A percentile compares a stretch with the other conserved stretches of the same genome.
Conservation (phyloP, 352 stramenopile species). For the Blastocystis sp. region DNA sequence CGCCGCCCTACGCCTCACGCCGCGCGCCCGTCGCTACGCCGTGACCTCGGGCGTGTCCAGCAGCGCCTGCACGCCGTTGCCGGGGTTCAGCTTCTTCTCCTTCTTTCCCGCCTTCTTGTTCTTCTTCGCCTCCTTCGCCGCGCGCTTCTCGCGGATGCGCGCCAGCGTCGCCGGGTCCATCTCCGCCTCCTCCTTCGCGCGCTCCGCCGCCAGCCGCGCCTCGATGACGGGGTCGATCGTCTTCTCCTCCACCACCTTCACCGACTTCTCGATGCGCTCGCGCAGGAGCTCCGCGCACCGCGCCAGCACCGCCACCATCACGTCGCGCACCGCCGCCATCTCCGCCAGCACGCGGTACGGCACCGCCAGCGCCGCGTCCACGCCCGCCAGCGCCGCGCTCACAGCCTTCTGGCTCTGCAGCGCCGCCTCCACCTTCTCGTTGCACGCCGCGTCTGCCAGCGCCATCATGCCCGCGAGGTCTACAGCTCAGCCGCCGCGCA, state of each 20-base stretch:
- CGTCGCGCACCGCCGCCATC: not conserved
- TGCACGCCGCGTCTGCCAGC: too few relatives aligned
- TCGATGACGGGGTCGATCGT: slow-evolving; percentile 23
- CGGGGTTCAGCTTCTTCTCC: slow-evolving; percentile 75
- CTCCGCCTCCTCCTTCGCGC: slow-evolving; percentile 55
- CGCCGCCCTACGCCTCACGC: slow-evolving; percentile 17
- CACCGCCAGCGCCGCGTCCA: not conserved
- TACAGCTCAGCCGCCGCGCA: not conserved
- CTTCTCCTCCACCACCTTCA: not conserved
- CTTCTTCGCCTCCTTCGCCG: slow-evolving; percentile 79
- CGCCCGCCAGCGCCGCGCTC: not conserved
- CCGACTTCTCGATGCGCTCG: not conserved
- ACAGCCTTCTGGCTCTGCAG: not conserved
- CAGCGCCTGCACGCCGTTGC: slow-evolving; percentile 13
- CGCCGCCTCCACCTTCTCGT: not conserved
- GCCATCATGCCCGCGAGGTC: slow-evolving; percentile 9
- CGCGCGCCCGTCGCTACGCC: not conserved
- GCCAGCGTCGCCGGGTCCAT: slow-evolving; percentile 60
- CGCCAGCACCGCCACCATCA: not conserved
- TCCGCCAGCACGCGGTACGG: slow-evolving; percentile 19
- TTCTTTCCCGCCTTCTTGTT: slow-evolving; percentile 80
- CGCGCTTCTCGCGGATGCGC: slow-evolving; percentile 54
- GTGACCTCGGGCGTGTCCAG: not conserved
- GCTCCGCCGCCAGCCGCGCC: slow-evolving; percentile 40
- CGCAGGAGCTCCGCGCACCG: not conserved